These are phyloP conservation scores for Epichloe hybrida DNA, from an alignment of 2,329 filamentous ascomycete species.

Conservation along the genomic window DNA sequence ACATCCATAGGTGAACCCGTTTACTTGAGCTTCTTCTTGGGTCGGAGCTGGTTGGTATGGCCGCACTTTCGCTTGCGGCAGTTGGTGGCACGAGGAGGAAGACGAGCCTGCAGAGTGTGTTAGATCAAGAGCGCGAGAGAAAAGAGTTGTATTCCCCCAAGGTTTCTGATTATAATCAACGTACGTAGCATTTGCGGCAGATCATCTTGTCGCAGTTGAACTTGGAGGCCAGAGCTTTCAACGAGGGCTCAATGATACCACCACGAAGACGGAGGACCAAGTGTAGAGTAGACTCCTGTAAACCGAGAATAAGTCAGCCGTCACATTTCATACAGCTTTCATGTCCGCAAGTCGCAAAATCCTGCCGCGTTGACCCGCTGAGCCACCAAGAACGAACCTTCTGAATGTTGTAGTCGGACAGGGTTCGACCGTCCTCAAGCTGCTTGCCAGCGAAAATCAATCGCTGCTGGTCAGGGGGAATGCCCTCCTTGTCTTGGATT, in stretches of 20 bases:
- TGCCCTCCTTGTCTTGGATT: conserved; percentile 99
- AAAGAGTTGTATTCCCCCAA: background rate
- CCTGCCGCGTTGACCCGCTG: background rate
- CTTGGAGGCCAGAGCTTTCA: conserved; percentile 96
- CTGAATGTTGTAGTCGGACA: conserved; percentile 99
- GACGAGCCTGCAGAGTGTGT: conserved; percentile 46
- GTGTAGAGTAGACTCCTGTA: conserved; percentile 91
- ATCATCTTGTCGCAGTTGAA: conserved; percentile 99
- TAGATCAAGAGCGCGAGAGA: background rate
- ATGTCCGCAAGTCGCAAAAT: background rate
- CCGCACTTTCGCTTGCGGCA: conserved; percentile 99
- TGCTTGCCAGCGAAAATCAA: conserved; percentile 99
- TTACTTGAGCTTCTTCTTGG: conserved; percentile 99
- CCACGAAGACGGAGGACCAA: conserved; percentile 97
- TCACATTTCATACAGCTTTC: background rate
- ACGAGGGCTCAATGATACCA: conserved; percentile 97
- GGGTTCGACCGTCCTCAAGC: conserved; percentile 93
- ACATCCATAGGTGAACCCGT: conserved; percentile 26
- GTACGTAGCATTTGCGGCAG: conserved; percentile 99
- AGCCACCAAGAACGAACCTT: conserved; percentile 50
- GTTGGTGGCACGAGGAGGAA: conserved; percentile 97
- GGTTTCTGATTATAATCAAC: conserved; percentile 15
- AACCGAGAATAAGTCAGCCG: conserved; percentile 3
- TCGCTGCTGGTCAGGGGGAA: conserved; percentile 91
- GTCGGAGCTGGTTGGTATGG: conserved; percentile 99